Evolutionary conservation across 2,329 filamentous ascomycete species (phyloP).

Genomic region (Lachnellula hyalina): DNA sequence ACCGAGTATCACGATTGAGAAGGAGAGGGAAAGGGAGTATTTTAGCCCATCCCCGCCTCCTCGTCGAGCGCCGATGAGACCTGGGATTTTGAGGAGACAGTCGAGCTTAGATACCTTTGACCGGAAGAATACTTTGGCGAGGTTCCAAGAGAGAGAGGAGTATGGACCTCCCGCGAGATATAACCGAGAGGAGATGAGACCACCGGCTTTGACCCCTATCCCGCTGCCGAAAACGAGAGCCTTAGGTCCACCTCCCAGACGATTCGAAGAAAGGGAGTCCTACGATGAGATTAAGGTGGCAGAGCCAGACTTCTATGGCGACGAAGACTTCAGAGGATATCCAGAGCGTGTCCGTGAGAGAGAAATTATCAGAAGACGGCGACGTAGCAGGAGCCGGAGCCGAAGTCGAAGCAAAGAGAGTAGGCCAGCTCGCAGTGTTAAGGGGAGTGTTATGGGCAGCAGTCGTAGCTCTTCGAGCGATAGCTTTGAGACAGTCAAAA

Average conservation of each 20-base stretch:
- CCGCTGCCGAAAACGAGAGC: slow-evolving; percentile 61
- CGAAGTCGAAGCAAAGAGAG: slow-evolving; percentile 34
- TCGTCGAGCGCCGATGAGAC: slow-evolving; percentile 45
- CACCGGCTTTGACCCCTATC: slow-evolving; percentile 48
- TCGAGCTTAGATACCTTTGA: slow-evolving; percentile 91
- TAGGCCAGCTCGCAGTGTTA: slow-evolving; percentile 19
- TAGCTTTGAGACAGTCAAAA: slow-evolving; percentile 45
- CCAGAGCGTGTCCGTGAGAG: slow-evolving; percentile 57
- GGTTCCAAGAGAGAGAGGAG: slow-evolving; percentile 51
- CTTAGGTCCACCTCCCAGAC: slow-evolving; percentile 50
- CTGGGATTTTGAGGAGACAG: slow-evolving; percentile 69
- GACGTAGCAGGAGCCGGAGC: slow-evolving; percentile 40
- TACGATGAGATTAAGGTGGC: slow-evolving; percentile 63
- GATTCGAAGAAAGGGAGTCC: slow-evolving; percentile 50
- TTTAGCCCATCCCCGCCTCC: slow-evolving; percentile 22
- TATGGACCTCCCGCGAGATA: slow-evolving; percentile 52
- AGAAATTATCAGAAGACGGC: slow-evolving; percentile 49
- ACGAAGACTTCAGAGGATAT: slow-evolving; percentile 65
- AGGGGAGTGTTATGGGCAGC: slow-evolving; percentile 32
- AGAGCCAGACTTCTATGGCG: slow-evolving; percentile 63
- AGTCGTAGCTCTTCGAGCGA: slow-evolving; percentile 41
- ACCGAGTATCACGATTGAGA: slow-evolving; percentile 26
- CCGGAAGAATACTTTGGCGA: slow-evolving; percentile 55
- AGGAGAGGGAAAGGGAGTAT: slow-evolving; percentile 25
- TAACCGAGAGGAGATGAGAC: slow-evolving; percentile 36